Evolutionary conservation across 1,139 yeast genomes (phyloP), one percentile per base, ranked within the genome.

Genomic region (Geotrichum aggregatum): DNA sequence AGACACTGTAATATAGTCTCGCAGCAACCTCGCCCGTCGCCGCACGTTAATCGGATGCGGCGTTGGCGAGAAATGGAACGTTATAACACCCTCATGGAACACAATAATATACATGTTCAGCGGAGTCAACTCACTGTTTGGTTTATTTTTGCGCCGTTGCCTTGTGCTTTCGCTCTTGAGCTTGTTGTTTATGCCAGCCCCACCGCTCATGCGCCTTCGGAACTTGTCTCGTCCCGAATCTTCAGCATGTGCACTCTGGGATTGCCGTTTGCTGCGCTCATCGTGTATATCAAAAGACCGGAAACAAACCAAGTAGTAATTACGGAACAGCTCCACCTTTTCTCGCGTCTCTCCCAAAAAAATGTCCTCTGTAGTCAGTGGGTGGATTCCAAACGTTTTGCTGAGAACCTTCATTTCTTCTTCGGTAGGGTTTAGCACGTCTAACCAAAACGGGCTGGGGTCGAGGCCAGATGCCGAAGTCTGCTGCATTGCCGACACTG

Each of bases 11-110:
- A 92, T 75, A 64, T 91, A 92, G 66, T 92, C 98, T 58, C 85
- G 78, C 58, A 92, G 76, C 58, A 92, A 73, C 54, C 98, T 76
- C 0, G 95, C 95, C 63, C 98, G 80, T 66, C 98, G 79, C 62
- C 98, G 79, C 38, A 92, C 98, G 66, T 92, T 92, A 52, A 89
- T 87, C 0, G 98, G 95, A 67, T 92, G 98, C 1, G 97, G 96
- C 0, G 98, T 88, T 6, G 96, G 89, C 11, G 91, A 83, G 69
- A 88, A 89, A 71, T 92, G 98, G 71, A 92, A 91, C 19, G 98
- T 89, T 38, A 92, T 73, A 10, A 92, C 95, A 18, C 95, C 98
- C 55, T 89, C 84, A 57, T 84, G 80, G 72, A 91, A 92, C 3
- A 92, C 96, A 59, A 92, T 80, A 64, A 91, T 86, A 69, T 92